These are phyloP conservation scores for Fusarium tjaetaba DNA, from an alignment of 2,329 filamentous ascomycete species.

Conservation along the genomic window DNA sequence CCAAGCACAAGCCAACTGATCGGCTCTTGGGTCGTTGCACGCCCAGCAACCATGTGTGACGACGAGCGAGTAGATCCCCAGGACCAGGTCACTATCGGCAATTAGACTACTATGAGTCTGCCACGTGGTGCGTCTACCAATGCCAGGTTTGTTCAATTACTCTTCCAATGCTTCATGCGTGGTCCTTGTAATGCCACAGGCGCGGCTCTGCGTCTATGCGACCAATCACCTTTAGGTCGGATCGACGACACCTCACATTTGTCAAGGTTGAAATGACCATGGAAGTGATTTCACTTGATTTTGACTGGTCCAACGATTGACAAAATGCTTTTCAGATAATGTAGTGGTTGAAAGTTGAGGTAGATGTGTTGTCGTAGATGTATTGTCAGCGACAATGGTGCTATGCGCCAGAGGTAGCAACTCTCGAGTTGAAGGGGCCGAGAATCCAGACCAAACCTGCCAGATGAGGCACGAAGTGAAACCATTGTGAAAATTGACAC, in stretches of 20 bases:
- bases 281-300: constrained; percentile 6
- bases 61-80: not conserved
- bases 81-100: not conserved
- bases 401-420: not conserved
- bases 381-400: not conserved
- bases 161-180: not conserved
- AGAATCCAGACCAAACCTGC: no score
- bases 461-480: not conserved
- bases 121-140: constrained; percentile 3
- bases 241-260: constrained; percentile 5
- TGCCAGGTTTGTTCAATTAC: not conserved
- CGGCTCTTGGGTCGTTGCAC: not conserved
- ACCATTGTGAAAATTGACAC: not conserved
- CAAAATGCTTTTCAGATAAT: not conserved
- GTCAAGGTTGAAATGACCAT: not conserved
- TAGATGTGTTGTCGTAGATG: not conserved
- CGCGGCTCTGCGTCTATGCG: constrained; percentile 1
- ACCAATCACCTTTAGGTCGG: constrained; percentile 3
- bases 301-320: not conserved
- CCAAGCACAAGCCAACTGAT: not conserved
- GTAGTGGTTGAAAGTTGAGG: not conserved
- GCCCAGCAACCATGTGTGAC: not conserved
- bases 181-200: not conserved
- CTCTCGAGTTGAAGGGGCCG: not conserved
- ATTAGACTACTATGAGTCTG: not conserved